Conservation (phyloP, 148 eudicot genomes). For the Camellia lanceoleosa region DNA sequence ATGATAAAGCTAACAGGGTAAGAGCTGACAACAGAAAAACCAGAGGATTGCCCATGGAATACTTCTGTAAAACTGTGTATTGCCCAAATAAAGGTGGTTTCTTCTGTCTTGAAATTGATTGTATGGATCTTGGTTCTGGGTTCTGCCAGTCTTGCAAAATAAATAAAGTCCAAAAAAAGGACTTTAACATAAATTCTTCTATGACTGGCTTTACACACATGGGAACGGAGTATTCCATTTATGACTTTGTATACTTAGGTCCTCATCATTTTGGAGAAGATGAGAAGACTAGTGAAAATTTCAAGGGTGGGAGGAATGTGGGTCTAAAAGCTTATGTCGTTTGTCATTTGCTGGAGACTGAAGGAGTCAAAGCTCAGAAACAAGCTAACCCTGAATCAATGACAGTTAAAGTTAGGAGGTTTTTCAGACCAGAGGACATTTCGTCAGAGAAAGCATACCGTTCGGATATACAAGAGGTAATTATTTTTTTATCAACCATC, state of each 20-base stretch:
- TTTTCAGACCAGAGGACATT: constrained; percentile 86
- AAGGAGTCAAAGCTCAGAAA: constrained; percentile 39
- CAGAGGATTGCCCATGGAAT: constrained; percentile 67
- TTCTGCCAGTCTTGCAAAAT: constrained; percentile 62
- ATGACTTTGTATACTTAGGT: constrained; percentile 71
- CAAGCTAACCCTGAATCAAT: constrained; percentile 42
- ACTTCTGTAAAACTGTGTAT: constrained; percentile 80
- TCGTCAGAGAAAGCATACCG: constrained; percentile 88
- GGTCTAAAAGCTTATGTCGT: constrained; percentile 86
- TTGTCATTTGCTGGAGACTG: constrained; percentile 68
- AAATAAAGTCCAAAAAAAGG: constrained; percentile 36
- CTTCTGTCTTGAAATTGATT: constrained; percentile 45
- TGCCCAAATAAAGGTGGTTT: constrained; percentile 88
- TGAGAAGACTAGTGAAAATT: constrained; percentile 50
- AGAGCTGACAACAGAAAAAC: constrained; percentile 83
- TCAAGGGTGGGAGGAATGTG: constrained; percentile 87
- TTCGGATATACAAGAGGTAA: constrained; percentile 89
- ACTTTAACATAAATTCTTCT: constrained; percentile 48
- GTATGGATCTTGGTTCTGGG: constrained; percentile 74
- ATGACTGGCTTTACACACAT: constrained; percentile 52
- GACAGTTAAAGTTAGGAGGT: constrained; percentile 63
- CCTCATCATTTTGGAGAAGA: constrained; percentile 54
- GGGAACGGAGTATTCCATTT: constrained; percentile 59
- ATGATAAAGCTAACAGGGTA: constrained; percentile 62
- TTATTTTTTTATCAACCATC: background rate